These are phyloP conservation scores for Rhodotorula graminis DNA, from an alignment of 768 basidiomycete genomes.

Conservation along the genomic window DNA sequence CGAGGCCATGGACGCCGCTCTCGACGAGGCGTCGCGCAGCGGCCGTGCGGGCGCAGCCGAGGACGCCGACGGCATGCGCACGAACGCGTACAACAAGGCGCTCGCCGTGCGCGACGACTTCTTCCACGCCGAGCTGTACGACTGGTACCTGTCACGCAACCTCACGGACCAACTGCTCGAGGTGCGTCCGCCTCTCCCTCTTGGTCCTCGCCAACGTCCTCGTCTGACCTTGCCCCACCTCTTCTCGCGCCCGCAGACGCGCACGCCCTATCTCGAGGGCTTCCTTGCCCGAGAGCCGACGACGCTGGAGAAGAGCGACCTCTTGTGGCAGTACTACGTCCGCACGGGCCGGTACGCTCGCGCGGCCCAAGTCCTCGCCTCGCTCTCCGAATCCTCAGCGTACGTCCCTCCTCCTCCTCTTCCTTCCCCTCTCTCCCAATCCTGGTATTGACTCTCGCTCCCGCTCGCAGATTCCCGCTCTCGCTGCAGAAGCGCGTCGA, in stretches of 20 bases:
- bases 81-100: slow-evolving; percentile 79
- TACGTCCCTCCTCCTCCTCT: slow-evolving; percentile 49
- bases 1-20: slow-evolving; percentile 64
- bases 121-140: slow-evolving; percentile 90
- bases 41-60: slow-evolving; percentile 40
- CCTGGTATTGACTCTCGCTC: not conserved
- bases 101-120: slow-evolving; percentile 80
- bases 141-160: slow-evolving; percentile 78
- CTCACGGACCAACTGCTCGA: slow-evolving; percentile 84
- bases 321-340: slow-evolving; percentile 96
- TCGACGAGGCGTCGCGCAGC: slow-evolving; percentile 50
- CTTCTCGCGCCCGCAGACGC: slow-evolving; percentile 55
- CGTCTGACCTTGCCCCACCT: not conserved
- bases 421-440: not conserved
- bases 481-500: slow-evolving; percentile 71
- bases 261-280: slow-evolving; percentile 79
- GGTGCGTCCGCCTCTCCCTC: slow-evolving; percentile 52
- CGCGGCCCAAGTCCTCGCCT: slow-evolving; percentile 78
- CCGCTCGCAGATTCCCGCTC: slow-evolving; percentile 51
- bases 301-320: slow-evolving; percentile 73
- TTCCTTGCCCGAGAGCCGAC: slow-evolving; percentile 76
- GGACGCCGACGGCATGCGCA: slow-evolving; percentile 67
- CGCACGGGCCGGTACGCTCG: slow-evolving; percentile 79
- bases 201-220: slow-evolving; percentile 1
- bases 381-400: slow-evolving; percentile 78